These are phyloP conservation scores for Penicillium rolfsii DNA, from an alignment of 2,329 filamentous ascomycete genomes.

Conservation along the genomic window DNA sequence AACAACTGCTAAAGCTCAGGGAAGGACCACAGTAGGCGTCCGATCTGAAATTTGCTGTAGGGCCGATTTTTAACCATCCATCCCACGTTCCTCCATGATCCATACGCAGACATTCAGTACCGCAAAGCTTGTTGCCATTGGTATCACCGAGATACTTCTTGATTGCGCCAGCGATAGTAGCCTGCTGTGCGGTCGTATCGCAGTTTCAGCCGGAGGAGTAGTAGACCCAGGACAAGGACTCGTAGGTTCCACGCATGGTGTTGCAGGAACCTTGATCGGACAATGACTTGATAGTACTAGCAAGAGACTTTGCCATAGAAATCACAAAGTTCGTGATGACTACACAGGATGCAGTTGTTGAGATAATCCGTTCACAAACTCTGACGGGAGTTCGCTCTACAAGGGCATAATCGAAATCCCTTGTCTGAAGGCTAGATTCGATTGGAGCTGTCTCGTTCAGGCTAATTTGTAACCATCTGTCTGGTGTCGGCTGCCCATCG, in stretches of 20 bases:
- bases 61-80: conserved; percentile 17
- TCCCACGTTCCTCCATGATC: conserved; percentile 10
- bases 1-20: conserved; percentile 2
- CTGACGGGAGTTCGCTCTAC: neutral
- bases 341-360: neutral
- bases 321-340: no score
- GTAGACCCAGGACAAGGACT: conserved; percentile 6
- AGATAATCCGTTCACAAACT: neutral
- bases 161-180: conserved; percentile 9
- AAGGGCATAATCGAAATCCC: neutral
- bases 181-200: conserved; percentile 11
- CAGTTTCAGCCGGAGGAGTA: conserved; percentile 11
- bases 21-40: conserved; percentile 13
- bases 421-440: neutral
- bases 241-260: conserved; percentile 9
- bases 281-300: conserved; percentile 1
- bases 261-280: conserved; percentile 1
- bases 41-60: conserved; percentile 2
- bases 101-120: conserved; percentile 11
- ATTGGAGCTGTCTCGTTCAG: neutral
- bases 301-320: neutral
- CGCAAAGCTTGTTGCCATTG: conserved; percentile 10
- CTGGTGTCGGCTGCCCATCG: neutral
- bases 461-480: conserved; percentile 5
- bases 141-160: conserved; percentile 5